Base-by-base conservation (phyloP, 495 filamentous ascomycete genomes). In the Choiromyces venosus region DNA sequence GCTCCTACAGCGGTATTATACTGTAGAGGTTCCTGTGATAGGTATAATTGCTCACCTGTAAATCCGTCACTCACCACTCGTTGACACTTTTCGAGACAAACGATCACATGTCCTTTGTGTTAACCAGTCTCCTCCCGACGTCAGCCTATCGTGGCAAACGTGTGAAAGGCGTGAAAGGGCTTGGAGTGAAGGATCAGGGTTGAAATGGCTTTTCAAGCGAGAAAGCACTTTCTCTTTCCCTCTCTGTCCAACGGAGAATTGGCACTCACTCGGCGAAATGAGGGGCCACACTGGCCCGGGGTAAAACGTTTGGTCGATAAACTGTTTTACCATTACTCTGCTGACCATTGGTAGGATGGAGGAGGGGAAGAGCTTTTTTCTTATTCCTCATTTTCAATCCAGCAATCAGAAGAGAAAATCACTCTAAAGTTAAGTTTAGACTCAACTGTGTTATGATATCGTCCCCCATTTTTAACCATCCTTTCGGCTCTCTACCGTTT, bases 61-160 rank as follows among this genome's bases (percentile, higher is more conserved):
- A 56, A 61, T 61, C n/a, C n/a, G 52, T 61, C 52, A 61, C 52
- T 61, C 52, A 25, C 52, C 21, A 44, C 42, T 44, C 42, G 42
- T 44, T 19, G 21, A 10, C 52, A 61, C 52, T 25, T 3, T 61
- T 61, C 52, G 73, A 75, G 73, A 75, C 73, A 74, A 68, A 12
- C 46, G 38, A 74, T 75, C 73, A 75, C 73, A 75, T 75, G 73
- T 69, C 37, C 69, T 67, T 25, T 64, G 73, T 73, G 72, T 52
- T 71, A 44, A 52, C 72, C 73, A 67, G 44, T 73, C 73, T 40
- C 64, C 37, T 46, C 18, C 35, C 73, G 64, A 52, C 61, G 12
- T 64, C 38, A 44, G 61, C 33, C 33, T 74, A 73, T 73, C 71
- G 39, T 74, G 69, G 69, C 71, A 56, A 74, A 74, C 64, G 64